A percentile compares a stretch with the other conserved stretches of the same genome.
These are phyloP conservation scores for Violaceomyces palustris DNA, from an alignment of 1,284 basidiomycete species.

Conservation along the genomic window DNA sequence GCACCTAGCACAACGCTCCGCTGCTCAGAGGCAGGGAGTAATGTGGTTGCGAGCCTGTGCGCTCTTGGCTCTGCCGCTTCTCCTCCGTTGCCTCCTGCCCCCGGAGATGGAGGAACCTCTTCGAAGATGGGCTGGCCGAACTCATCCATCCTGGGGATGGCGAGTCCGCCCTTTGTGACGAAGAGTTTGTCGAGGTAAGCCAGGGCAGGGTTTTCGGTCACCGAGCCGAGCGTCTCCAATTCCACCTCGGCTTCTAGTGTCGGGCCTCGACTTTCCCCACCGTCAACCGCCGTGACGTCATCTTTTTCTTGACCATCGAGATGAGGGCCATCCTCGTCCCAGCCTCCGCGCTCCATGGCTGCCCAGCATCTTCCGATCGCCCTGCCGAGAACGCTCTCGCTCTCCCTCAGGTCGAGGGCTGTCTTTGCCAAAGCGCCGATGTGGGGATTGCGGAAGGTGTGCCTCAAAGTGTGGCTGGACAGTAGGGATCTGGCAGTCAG, in stretches of 20 bases:
- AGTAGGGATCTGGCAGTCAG: conserved; percentile 41
- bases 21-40: conserved; percentile 39
- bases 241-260: conserved; percentile 3
- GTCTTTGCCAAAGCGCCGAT: conserved; percentile 48
- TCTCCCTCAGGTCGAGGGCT: conserved; percentile 49
- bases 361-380: conserved; percentile 47
- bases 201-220: conserved; percentile 37
- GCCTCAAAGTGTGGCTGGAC: conserved; percentile 45
- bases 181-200: conserved; percentile 46
- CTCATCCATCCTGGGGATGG: conserved; percentile 27
- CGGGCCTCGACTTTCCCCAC: too few relatives aligned
- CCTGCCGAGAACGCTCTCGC: conserved; percentile 42
- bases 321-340: conserved; percentile 17
- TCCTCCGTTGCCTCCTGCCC: background rate
- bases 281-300: conserved; percentile 1
- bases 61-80: conserved; percentile 1
- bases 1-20: conserved; percentile 44
- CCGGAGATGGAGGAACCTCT: conserved; percentile 10
- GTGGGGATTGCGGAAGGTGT: conserved; percentile 51
- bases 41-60: conserved; percentile 22
- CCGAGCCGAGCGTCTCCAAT: conserved; percentile 5
- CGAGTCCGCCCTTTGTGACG: conserved; percentile 43
- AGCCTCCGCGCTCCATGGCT: conserved; percentile 40
- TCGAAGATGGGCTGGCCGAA: conserved; percentile 26
- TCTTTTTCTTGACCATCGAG: conserved; percentile 4